Evolutionary conservation across 2,329 filamentous ascomycete species (phyloP), one percentile per base, ranked within the genome.

Genomic region (Hymenoscyphus fraxineus): DNA sequence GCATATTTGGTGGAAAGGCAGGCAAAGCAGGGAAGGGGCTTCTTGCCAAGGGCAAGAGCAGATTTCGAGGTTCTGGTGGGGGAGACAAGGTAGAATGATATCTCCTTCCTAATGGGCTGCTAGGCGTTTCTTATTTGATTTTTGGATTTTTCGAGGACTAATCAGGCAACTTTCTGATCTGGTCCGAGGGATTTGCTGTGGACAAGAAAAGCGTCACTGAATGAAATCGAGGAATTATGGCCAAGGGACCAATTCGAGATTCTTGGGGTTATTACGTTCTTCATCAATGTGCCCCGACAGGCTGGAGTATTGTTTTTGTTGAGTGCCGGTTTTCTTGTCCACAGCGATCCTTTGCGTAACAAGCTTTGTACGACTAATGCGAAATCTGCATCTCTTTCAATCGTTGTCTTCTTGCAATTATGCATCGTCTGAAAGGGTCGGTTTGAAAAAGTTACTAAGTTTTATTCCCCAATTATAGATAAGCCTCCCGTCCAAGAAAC

Each of bases 41-140:
- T 68, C 88, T 97, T 76, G 92, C 90, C 69, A 96, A 96, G 80
- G 92, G 93, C 70, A 94, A 91, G 79, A 94, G 85, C 79, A 94
- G 92, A 78, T 87, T 97, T 76, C 81, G 70, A 59, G 70, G 71
- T 64, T 67, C 84, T 67, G 85, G 83, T 75, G 85, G 85, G 68
- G 86, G 88, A 74, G 91, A 95, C 78, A 96, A 96, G 91, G 91
- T 93, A 90, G 74, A 92, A 92, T 88, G 80, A 82, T 87, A 80
- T 78, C 73, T 76, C 73, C 73, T 76, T 75, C 60, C 64, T 73
- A 76, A 74, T 73, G 61, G 70, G 69, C 69, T 67, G 70, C 65
- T 60, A 65, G 70, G 73, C 71, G 67, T 70, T 70, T 65, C 64
- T 64, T 66, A 64, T 63, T 68, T 66, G 56, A 58, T 68, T 69